phyloP scores from a whole-genome alignment of 2,329 filamentous ascomycete species.

The Daldinia eschscholtzii region DNA sequence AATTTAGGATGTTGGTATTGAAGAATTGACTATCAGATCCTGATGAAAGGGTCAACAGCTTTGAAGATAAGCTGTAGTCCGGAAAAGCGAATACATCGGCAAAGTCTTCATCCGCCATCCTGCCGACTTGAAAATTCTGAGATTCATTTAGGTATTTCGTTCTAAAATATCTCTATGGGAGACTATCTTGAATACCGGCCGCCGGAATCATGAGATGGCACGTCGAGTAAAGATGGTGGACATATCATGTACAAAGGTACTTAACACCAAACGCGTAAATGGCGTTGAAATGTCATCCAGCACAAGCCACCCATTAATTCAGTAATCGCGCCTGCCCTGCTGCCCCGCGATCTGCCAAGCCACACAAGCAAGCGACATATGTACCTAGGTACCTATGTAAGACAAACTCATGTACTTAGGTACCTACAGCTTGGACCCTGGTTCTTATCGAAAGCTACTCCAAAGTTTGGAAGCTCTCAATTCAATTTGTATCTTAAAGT shows the following conservation, averaged over 20 bases:
- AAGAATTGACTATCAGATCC: conserved; percentile 58
- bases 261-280: conserved; percentile 21
- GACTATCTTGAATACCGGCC: not conserved
- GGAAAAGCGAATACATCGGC: conserved; percentile 73
- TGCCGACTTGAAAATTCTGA: conserved; percentile 19
- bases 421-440: conserved; percentile 7
- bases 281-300: not conserved
- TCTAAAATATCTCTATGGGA: not conserved
- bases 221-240: not conserved
- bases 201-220: not conserved
- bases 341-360: conserved; percentile 33
- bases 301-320: conserved; percentile 1
- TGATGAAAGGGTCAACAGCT: conserved; percentile 57
- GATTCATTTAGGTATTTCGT: conserved; percentile 35
- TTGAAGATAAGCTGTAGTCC: conserved; percentile 70
- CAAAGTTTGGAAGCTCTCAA: not conserved
- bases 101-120: conserved; percentile 59
- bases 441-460: conserved; percentile 5
- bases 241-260: not conserved
- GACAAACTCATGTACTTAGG: not conserved
- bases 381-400: not conserved
- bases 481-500: not conserved
- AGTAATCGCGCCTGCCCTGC: conserved; percentile 40
- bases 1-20: conserved; percentile 55
- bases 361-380: conserved; percentile 23